These are phyloP conservation scores for Jasminum sambac DNA, from an alignment of 257 asterid species.

Conservation along the genomic window DNA sequence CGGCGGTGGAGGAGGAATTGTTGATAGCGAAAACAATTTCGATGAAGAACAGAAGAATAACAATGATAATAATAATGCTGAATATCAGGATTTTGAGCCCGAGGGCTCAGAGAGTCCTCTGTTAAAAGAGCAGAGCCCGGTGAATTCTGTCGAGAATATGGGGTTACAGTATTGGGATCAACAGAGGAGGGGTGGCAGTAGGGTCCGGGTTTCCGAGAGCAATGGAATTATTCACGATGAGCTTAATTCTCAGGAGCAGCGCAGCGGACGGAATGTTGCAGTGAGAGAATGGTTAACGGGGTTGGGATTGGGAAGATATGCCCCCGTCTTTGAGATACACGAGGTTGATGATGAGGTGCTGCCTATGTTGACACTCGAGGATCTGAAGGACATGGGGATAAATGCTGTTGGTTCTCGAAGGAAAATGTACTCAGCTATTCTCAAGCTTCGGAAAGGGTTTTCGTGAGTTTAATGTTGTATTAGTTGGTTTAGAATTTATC, in stretches of 20 bases:
- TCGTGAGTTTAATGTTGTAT: conserved; percentile 49
- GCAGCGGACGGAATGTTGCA: conserved; percentile 46
- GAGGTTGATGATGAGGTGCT: conserved; percentile 91
- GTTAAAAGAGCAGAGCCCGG: conserved; percentile 66
- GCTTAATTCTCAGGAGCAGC: conserved; percentile 54
- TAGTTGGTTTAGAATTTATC: conserved; percentile 40
- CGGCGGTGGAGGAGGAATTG: conserved; percentile 29
- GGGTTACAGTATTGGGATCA: conserved; percentile 86
- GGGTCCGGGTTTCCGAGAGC: conserved; percentile 53
- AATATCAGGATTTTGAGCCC: conserved; percentile 50
- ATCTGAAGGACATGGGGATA: conserved; percentile 93
- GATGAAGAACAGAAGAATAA: conserved; percentile 51
- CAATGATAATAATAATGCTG: conserved; percentile 29
- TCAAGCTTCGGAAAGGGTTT: conserved; percentile 68
- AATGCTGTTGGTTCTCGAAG: conserved; percentile 87
- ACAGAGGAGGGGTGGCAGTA: conserved; percentile 50
- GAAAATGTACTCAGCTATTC: conserved; percentile 72
- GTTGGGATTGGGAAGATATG: conserved; percentile 72
- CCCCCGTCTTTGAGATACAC: conserved; percentile 76
- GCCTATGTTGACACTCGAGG: conserved; percentile 84
- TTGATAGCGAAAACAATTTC: conserved; percentile 38
- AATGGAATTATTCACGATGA: conserved; percentile 53
- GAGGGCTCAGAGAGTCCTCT: conserved; percentile 69
- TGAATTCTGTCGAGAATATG: conserved; percentile 67
- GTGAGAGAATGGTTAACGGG: conserved; percentile 89